These are phyloP conservation scores for Calonectria pseudoturangicola DNA, from an alignment of 2,329 filamentous ascomycete species.

Conservation along the genomic window DNA sequence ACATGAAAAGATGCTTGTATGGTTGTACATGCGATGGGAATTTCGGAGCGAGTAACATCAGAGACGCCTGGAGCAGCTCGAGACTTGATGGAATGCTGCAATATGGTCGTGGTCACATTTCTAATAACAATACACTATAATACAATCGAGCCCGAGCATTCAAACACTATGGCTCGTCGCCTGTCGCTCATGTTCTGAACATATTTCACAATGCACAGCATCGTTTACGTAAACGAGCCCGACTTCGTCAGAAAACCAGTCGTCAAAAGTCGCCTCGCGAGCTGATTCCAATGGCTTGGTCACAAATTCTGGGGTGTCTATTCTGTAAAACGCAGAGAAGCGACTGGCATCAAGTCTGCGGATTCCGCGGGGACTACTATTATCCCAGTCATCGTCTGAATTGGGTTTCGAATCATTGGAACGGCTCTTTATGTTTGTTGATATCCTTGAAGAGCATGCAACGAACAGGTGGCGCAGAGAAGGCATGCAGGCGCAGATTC, in stretches of 20 bases:
- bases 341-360: not conserved
- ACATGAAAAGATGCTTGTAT: too few relatives aligned
- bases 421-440: not conserved
- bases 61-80: too few relatives aligned
- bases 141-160: too few relatives aligned
- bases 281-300: not conserved
- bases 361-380: not conserved
- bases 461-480: not conserved
- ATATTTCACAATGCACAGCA: not conserved
- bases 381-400: not conserved
- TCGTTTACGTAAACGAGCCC: not conserved
- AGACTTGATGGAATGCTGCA: too few relatives aligned
- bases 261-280: not conserved
- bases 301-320: not conserved
- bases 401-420: not conserved
- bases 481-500: slow-evolving; percentile 13
- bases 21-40: too few relatives aligned
- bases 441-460: not conserved
- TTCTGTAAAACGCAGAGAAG: not conserved
- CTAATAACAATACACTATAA: too few relatives aligned
- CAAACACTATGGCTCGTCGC: too few relatives aligned
- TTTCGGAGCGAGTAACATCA: too few relatives aligned
- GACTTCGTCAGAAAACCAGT: not conserved
- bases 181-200: not conserved
- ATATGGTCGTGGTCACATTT: too few relatives aligned